phyloP scores from a whole-genome alignment of 306 rosid genomes.

The Cucumis sativus region DNA sequence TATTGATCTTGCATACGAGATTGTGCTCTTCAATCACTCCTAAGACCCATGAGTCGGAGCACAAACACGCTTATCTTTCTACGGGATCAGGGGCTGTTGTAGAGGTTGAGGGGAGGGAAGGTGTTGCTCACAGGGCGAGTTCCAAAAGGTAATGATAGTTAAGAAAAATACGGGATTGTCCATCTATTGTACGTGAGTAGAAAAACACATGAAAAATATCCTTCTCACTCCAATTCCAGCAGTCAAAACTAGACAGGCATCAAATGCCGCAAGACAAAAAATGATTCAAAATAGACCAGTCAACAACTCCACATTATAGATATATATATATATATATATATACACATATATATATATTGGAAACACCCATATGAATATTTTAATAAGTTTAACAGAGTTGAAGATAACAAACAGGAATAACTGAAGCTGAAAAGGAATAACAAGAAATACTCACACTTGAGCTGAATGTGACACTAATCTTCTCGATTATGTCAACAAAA shows the following conservation, averaged over 20 bases:
- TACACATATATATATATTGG: background rate
- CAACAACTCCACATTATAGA: background rate
- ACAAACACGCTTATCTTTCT: no score
- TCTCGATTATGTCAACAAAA: slow-evolving; percentile 88
- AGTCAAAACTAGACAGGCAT: background rate
- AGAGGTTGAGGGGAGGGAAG: no score
- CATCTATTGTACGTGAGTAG: background rate
- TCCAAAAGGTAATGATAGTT: background rate
- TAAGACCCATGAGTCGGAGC: no score
- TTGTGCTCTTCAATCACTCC: no score
- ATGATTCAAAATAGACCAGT: background rate
- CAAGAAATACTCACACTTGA: slow-evolving; percentile 57
- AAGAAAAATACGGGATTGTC: background rate
- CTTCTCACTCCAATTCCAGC: background rate
- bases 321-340: background rate
- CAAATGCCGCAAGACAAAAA: background rate
- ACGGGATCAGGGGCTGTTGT: no score
- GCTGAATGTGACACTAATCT: slow-evolving; percentile 86
- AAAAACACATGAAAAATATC: background rate
- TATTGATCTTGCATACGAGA: no score
- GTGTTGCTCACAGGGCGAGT: no score
- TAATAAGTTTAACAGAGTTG: background rate
- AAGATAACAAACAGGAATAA: background rate
- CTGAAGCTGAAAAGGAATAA: background rate
- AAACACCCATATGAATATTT: background rate